A percentile compares a stretch with the other conserved stretches of the same genome.
These are phyloP conservation scores for Erythrobasidium yunnanense DNA, from an alignment of 768 basidiomycete species.

Conservation along the genomic window DNA sequence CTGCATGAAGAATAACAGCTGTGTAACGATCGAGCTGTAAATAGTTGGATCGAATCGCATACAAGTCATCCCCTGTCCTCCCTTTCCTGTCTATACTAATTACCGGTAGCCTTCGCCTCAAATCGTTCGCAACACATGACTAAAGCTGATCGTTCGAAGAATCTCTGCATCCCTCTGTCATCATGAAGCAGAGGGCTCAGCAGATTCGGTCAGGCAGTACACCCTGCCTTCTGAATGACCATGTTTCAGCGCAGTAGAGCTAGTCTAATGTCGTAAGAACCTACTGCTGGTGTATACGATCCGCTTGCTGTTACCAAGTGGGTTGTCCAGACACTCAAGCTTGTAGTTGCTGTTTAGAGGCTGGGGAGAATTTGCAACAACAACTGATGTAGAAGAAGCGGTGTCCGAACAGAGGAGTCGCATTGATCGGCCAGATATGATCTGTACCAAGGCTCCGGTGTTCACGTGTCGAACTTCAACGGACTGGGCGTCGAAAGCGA, in stretches of 20 bases:
- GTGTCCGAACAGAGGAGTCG: conserved; percentile 86
- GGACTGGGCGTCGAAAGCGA: conserved; percentile 92
- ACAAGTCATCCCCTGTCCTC: too few relatives aligned
- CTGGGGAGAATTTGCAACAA: background rate
- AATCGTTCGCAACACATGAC: too few relatives aligned
- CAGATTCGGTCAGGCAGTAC: too few relatives aligned
- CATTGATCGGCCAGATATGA: conserved; percentile 55
- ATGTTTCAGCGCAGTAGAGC: too few relatives aligned
- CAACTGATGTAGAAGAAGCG: conserved; percentile 71
- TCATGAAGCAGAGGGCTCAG: too few relatives aligned
- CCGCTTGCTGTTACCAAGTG: conserved; percentile 13
- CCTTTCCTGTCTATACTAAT: too few relatives aligned
- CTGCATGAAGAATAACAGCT: background rate
- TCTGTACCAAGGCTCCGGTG: conserved; percentile 78
- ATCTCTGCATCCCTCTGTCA: too few relatives aligned
- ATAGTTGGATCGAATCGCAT: too few relatives aligned
- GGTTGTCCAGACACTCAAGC: background rate
- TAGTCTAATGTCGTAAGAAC: too few relatives aligned
- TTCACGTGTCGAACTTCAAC: conserved; percentile 94
- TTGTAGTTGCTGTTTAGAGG: background rate
- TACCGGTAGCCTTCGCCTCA: too few relatives aligned
- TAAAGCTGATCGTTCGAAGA: too few relatives aligned
- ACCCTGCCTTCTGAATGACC: too few relatives aligned
- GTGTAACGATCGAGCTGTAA: background rate
- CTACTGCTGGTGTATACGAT: conserved; percentile 15